These are phyloP conservation scores for Tetrapisispora pingtungensis DNA, from an alignment of 805 yeast species.

Conservation along the genomic window DNA sequence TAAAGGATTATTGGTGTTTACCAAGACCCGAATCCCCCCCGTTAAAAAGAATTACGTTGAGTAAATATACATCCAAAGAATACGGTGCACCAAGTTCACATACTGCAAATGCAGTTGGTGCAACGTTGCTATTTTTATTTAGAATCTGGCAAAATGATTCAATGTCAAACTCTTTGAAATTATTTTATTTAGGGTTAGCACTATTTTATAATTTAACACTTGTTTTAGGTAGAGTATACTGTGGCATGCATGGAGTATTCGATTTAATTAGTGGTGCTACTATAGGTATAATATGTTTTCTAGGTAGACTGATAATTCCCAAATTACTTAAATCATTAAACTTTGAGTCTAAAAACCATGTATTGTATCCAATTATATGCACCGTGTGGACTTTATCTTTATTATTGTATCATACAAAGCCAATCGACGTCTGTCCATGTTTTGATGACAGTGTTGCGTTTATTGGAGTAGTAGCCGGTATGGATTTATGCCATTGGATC, in stretches of 20 bases:
- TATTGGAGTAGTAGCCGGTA: slow-evolving; percentile 74
- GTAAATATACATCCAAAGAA: slow-evolving; percentile 83
- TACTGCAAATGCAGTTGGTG: slow-evolving; percentile 88
- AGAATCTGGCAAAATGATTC: not conserved
- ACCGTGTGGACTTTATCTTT: slow-evolving; percentile 37
- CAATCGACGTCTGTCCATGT: slow-evolving; percentile 92
- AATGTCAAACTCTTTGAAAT: slow-evolving; percentile 4
- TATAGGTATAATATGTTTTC: slow-evolving; percentile 48
- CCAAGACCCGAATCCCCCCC: slow-evolving; percentile 95
- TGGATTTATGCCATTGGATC: slow-evolving; percentile 53
- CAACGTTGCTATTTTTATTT: slow-evolving; percentile 41
- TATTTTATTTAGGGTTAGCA: slow-evolving; percentile 10
- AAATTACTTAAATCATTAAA: slow-evolving; percentile 33
- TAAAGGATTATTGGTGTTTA: slow-evolving; percentile 78
- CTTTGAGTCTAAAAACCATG: slow-evolving; percentile 14
- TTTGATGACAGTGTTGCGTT: slow-evolving; percentile 93
- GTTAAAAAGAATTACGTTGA: slow-evolving; percentile 75
- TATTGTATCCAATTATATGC: slow-evolving; percentile 29
- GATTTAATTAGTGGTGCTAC: slow-evolving; percentile 61
- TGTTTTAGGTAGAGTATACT: slow-evolving; percentile 74
- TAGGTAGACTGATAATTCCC: slow-evolving; percentile 36
- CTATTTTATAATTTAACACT: slow-evolving; percentile 51
- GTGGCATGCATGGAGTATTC: slow-evolving; percentile 94
- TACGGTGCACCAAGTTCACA: slow-evolving; percentile 94
- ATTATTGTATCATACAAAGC: slow-evolving; percentile 66